A percentile compares a stretch with the other conserved stretches of the same genome.
Evolutionary conservation across 108 stramenopile genomes (phyloP).

Genomic region (Chaetoceros tenuissimus): DNA sequence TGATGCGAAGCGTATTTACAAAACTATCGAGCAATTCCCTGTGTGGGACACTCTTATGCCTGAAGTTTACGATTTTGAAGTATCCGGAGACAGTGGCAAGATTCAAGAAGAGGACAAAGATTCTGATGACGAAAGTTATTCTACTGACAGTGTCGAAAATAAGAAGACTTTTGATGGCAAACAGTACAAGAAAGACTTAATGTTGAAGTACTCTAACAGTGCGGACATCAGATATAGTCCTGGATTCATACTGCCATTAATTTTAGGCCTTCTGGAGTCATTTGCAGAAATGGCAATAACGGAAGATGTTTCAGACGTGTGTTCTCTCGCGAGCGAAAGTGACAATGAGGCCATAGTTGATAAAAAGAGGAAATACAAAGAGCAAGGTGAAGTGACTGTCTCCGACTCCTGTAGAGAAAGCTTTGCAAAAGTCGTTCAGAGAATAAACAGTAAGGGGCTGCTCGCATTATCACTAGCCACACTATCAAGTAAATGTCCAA

Average conservation of each 20-base stretch:
- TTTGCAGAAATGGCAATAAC: not conserved
- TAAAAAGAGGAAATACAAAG: no score
- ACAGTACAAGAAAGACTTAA: no score
- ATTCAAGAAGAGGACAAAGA: conserved; percentile 7
- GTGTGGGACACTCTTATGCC: not conserved
- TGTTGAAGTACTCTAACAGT: no score
- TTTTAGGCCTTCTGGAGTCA: conserved; percentile 18
- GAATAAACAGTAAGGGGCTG: conserved; percentile 52
- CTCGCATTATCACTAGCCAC: conserved; percentile 42
- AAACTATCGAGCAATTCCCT: not conserved
- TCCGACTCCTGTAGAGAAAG: conserved; percentile 3
- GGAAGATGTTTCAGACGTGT: no score
- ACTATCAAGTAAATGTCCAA: conserved; percentile 49
- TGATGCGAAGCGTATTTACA: not conserved
- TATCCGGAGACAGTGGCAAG: not conserved
- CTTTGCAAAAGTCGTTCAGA: conserved; percentile 26
- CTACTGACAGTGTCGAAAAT: no score
- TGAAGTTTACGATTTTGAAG: no score
- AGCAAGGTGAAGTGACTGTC: no score
- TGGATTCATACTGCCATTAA: conserved; percentile 60
- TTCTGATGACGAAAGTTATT: conserved; percentile 1
- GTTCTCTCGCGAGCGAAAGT: no score
- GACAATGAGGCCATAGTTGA: no score
- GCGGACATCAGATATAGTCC: conserved; percentile 63
- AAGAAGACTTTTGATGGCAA: no score